Evolutionary conservation across 306 rosid species (phyloP), one percentile per base, ranked within the genome.

Genomic region (Vigna trinervia): DNA sequence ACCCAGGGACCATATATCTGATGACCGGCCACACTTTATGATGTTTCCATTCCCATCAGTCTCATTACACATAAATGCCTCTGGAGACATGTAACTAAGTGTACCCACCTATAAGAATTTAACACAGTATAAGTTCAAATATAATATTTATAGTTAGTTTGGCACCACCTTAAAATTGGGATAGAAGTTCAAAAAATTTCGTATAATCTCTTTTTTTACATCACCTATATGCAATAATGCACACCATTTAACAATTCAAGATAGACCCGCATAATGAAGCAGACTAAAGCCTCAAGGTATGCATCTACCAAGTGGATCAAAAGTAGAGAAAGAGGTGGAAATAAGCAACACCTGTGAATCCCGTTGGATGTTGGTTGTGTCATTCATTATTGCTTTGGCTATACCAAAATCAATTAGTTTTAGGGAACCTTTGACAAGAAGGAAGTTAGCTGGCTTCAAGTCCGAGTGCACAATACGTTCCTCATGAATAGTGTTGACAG

Each of bases 381-480:
- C 99, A 15, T 93, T 92, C 96, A 90, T 87, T 74, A 95, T 95
- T 61, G 99, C 99, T 86, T 95, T 95, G 52, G 99, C 99, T 64
- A 92, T 95, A 20, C 99, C 99, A 78, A 95, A 95, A 82, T 95
- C 99, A 81, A 95, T 95, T 50, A 95, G 87, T 88, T 95, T 95
- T 78, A 95, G 81, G 79, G 92, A 95, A 74, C 99, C 99, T 85
- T 88, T 92, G 75, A 95, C 99, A 45, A 95, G 96, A 71, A 95
- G 97, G 82, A 95, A 95, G 83, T 95, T 95, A 43, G 99, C 99
- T 51, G 99, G 99, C 93, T 95, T 95, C 84, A 95, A 81, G 85
- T 95, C 99, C 20, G 99, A 95, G 81, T 95, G 99, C 76, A 95
- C 99, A 59, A 95, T 95, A 14, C 97, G 97, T 59, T 95, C 97